Evolutionary conservation across 352 stramenopile genomes (phyloP), one percentile per base, ranked within the genome.

Genomic region (Thalassiosira ordinaria): DNA sequence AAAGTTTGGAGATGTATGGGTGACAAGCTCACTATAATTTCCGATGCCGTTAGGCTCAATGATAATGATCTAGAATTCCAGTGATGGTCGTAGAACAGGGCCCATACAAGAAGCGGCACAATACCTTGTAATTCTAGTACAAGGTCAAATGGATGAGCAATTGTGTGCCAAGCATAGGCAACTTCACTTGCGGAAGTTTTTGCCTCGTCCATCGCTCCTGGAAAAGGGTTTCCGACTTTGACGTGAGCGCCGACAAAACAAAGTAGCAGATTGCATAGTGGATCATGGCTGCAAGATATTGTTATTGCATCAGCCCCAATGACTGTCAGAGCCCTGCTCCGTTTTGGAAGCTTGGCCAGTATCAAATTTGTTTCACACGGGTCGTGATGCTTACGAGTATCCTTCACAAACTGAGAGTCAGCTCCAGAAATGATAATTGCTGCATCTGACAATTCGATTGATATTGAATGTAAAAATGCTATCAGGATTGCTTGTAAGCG

Each of bases 71-170:
- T 55, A 27, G 31, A 65, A n/a, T 51, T 46, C 68, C 68, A 84
- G 37, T 76, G 33, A 53, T 79, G 76, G 16, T 84, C 76, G 60
- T 84, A 84, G 31, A 66, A 74, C 11, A 80, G 35, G 7, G 41
- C 22, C 77, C 77, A 85, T 35, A 77, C 63, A 13, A 80, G 18
- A 44, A 84, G 60, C 2, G 35, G 44, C 41, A 80, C 6, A 6
- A 84, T 20, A 46, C 76, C 76, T 61, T 44, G 66, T 16, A 78
- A n/a, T 65, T 83, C 66, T 35, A 49, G 4, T 27, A 77, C 39
- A 22, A 62, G 1, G n/a, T 70, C 24, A 63, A 69, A 72, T 52
- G 75, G 61, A 68, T 73, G 57, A 2, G 35, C 39, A 68, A 84
- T 61, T 3, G 33, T 72, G 9, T 80, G 62, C 75, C 75, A 84